phyloP scores from a whole-genome alignment of 352 stramenopile species.

The Phytophthora sansomeana region DNA sequence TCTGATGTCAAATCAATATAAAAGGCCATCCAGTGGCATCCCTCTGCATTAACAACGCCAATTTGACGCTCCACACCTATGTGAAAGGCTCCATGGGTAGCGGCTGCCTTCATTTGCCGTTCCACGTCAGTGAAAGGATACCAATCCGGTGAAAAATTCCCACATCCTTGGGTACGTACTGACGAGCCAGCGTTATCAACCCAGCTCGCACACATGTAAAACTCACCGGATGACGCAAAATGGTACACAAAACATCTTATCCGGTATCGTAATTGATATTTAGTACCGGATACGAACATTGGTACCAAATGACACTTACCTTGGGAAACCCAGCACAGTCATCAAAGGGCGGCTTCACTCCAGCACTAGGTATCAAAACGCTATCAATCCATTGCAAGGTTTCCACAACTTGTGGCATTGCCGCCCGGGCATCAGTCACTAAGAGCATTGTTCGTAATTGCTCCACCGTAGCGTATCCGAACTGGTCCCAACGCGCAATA shows the following conservation, averaged over 20 bases:
- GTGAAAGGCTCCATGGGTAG: conserved; percentile 9
- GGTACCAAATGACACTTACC: conserved; percentile 14
- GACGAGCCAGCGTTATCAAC: not conserved
- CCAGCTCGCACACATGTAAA: conserved; percentile 9
- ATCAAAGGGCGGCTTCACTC: not conserved
- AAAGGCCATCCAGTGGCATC: conserved; percentile 19
- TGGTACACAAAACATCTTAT: conserved; percentile 9
- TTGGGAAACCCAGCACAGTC: not conserved
- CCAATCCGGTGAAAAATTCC: conserved; percentile 12
- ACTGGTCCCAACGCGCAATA: conserved; percentile 4
- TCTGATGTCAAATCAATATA: conserved; percentile 1
- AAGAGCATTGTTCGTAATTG: conserved; percentile 6
- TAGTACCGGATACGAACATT: not conserved
- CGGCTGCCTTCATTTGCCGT: not conserved
- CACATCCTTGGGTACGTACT: not conserved
- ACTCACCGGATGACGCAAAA: not conserved
- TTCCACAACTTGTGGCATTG: not conserved
- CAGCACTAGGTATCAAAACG: not conserved
- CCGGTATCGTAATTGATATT: not conserved
- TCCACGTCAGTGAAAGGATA: not conserved
- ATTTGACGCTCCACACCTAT: not conserved
- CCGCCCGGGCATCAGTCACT: conserved; percentile 3
- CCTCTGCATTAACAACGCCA: conserved; percentile 4
- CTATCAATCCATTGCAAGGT: conserved; percentile 6
- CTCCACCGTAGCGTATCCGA: conserved; percentile 4